These are phyloP conservation scores for Talaromyces sp. DNA, from an alignment of 2,329 filamentous ascomycete species.

Conservation along the genomic window DNA sequence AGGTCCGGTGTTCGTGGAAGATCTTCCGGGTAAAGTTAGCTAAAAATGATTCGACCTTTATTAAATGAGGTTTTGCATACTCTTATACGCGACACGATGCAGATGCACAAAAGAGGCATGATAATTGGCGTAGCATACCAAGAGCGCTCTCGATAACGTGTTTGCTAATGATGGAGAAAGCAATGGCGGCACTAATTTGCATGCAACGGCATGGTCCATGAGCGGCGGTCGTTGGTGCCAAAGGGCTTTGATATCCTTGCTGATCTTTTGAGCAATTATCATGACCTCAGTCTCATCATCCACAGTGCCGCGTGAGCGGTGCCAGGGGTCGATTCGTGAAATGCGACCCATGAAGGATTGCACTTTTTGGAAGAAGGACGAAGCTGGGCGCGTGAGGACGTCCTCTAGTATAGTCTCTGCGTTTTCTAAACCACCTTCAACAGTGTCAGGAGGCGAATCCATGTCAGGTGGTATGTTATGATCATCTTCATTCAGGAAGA, in stretches of 20 bases:
- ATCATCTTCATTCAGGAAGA: slow-evolving; percentile 51
- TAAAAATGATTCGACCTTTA: not conserved
- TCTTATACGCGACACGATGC: slow-evolving; percentile 54
- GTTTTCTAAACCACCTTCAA: slow-evolving; percentile 16
- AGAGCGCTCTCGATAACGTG: slow-evolving; percentile 53
- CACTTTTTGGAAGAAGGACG: slow-evolving; percentile 58
- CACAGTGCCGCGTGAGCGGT: slow-evolving; percentile 55
- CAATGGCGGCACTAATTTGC: slow-evolving; percentile 49
- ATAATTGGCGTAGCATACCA: slow-evolving; percentile 57
- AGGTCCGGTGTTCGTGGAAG: slow-evolving; percentile 52
- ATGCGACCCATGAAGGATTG: slow-evolving; percentile 58
- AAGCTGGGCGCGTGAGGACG: slow-evolving; percentile 54
- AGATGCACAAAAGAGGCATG: slow-evolving; percentile 56
- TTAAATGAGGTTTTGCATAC: slow-evolving; percentile 22
- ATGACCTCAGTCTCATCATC: slow-evolving; percentile 59
- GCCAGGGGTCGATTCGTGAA: slow-evolving; percentile 56
- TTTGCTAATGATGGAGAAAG: slow-evolving; percentile 50
- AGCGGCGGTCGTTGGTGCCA: slow-evolving; percentile 52
- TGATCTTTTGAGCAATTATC: slow-evolving; percentile 52
- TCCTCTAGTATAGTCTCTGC: slow-evolving; percentile 54
- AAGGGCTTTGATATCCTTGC: slow-evolving; percentile 50
- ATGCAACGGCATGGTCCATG: slow-evolving; percentile 56
- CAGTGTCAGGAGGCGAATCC: slow-evolving; percentile 23
- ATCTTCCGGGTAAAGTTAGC: slow-evolving; percentile 26
- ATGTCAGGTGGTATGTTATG: slow-evolving; percentile 28